Evolutionary conservation across 495 filamentous ascomycete genomes (phyloP).

Genomic region (Daldinia vernicosa): DNA sequence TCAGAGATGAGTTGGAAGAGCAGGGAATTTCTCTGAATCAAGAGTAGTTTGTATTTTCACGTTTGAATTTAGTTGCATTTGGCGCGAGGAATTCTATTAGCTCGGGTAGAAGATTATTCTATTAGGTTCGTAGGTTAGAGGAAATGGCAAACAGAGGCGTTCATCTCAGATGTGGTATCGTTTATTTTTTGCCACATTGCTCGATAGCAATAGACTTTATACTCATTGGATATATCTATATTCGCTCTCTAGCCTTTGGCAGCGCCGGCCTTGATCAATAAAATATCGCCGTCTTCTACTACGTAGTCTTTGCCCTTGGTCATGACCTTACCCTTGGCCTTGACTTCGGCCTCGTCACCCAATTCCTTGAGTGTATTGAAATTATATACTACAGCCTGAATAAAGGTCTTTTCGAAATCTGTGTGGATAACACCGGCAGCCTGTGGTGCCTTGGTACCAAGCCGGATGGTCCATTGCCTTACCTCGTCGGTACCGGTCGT

Average conservation of each 20-base stretch:
- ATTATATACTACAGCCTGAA: slow-evolving; percentile 94
- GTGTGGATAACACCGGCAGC: slow-evolving; percentile 98
- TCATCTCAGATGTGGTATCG: slow-evolving; percentile 15
- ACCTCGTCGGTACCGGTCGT: slow-evolving; percentile 97
- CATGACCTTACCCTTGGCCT: slow-evolving; percentile 93
- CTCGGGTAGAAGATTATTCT: not conserved
- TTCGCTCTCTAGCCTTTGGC: slow-evolving; percentile 71
- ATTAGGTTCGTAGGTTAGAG: not conserved
- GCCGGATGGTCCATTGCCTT: slow-evolving; percentile 97
- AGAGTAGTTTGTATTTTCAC: not conserved
- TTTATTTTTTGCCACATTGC: slow-evolving; percentile 15
- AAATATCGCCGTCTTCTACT: slow-evolving; percentile 76
- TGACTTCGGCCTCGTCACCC: slow-evolving; percentile 87
- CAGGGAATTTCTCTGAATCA: not conserved
- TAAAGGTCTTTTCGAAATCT: slow-evolving; percentile 99
- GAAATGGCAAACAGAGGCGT: not conserved
- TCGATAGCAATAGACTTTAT: slow-evolving; percentile 7
- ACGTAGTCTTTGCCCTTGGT: slow-evolving; percentile 99
- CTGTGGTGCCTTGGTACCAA: slow-evolving; percentile 94
- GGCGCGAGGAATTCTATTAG: not conserved
- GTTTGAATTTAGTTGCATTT: not conserved
- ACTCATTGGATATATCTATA: slow-evolving; percentile 25
- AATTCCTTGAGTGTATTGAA: slow-evolving; percentile 79
- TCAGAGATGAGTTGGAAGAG: not conserved
- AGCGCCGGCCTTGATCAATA: slow-evolving; percentile 95